Base-by-base conservation (phyloP, 768 basidiomycete species). In the Hypholoma sublateritium region DNA sequence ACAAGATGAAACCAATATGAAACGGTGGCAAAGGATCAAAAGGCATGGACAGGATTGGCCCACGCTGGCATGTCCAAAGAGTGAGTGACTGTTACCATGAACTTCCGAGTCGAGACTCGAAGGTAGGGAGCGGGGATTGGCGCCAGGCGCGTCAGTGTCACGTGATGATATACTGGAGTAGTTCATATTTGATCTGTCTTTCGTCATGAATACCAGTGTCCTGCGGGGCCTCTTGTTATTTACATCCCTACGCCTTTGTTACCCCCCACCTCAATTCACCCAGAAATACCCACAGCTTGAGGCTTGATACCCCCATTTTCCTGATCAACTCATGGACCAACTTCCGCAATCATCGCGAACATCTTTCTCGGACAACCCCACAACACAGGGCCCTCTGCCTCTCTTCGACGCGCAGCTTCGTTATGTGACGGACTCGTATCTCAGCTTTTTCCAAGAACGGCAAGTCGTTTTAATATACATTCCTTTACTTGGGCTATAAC, bases 391-490 rank as follows among this genome's bases (percentile, higher is more conserved):
- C 2, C 88, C 89, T 3, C 71, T 90, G 32, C 81, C 85, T 1
- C 73, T 87, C 53, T 93, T 91, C 63, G 91, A 93, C 51, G 67
- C 79, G 39, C 85, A 93, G 62, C 83, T 93, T 35, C 82, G 76
- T 57, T 76, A 84, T 61, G 70, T 91, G 60, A 80, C 80, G 41
- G 88, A 94, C 63, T 89, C 88, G 3, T 93, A 93, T 69, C 78
- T 95, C 56, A 75, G 67, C 56, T 95, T 95, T 76, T 94, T 95
- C 72, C 83, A 85, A 70, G 93, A 95, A 76, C 81, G 93, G 93
- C 89, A 44, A 54, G 64, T 51, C 11, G 21, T 56, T 25, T 52
- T 46, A 25, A 41, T 28, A 47, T 44, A 32, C 34, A 56, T 28
- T 45, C 55, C 48, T 49, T 62, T 53, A 58, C 45, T 59, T 64